phyloP scores from a whole-genome alignment of 176 grass and related monocot genomes.

The Raddia distichophylla region DNA sequence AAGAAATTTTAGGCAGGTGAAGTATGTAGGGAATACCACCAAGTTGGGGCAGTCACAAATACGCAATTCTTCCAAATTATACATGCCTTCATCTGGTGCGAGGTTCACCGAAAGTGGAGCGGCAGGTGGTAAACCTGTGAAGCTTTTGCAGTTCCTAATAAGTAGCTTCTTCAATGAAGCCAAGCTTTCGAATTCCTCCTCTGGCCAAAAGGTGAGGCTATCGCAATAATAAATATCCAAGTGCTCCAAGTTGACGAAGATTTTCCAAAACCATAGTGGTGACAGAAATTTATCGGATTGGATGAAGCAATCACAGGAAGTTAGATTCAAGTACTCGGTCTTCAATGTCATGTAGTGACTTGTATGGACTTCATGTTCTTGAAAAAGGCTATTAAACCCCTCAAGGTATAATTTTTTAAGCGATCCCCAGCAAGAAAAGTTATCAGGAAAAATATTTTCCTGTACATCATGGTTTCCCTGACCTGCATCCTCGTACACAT shows the following conservation, averaged over 20 bases:
- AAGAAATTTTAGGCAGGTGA: background rate
- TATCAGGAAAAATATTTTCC: background rate
- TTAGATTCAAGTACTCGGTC: background rate
- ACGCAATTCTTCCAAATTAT: background rate
- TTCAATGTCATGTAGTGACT: background rate
- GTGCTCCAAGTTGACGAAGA: background rate
- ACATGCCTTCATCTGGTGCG: background rate
- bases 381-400: background rate
- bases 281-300: background rate
- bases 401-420: background rate
- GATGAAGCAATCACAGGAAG: background rate
- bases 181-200: background rate
- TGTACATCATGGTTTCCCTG: background rate
- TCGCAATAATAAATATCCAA: background rate
- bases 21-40: background rate
- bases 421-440: background rate
- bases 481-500: no score
- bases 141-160: background rate
- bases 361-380: background rate
- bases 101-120: background rate
- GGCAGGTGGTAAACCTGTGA: background rate
- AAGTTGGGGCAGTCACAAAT: background rate
- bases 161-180: background rate
- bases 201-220: background rate
- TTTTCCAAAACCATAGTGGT: constrained; percentile 1